These are phyloP conservation scores for Jackrogersella minutella DNA, from an alignment of 495 filamentous ascomycete species.

Conservation along the genomic window DNA sequence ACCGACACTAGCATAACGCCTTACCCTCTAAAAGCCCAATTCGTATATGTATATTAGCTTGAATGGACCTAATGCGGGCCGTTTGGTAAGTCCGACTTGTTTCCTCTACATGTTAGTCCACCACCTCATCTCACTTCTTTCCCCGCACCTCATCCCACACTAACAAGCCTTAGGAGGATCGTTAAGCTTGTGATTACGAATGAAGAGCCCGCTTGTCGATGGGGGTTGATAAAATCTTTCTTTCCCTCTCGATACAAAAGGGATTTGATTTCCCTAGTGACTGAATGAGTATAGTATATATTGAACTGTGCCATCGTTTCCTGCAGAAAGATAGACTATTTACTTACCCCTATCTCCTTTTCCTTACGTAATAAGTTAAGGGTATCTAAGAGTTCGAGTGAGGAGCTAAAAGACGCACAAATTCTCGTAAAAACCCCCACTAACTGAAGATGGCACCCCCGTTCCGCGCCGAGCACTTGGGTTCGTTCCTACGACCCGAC, in stretches of 20 bases:
- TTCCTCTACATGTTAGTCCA: not conserved
- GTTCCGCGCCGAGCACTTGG: constrained; percentile 85
- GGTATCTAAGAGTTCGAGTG: not conserved
- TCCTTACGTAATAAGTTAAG: constrained; percentile 4
- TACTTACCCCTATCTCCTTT: not conserved
- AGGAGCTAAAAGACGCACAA: not conserved
- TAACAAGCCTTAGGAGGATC: constrained; percentile 22
- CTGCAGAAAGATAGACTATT: not conserved
- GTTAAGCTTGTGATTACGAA: not conserved
- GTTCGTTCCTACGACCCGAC: constrained; percentile 79
- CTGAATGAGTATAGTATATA: not conserved
- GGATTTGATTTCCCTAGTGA: not conserved
- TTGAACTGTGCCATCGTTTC: not conserved
- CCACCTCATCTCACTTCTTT: constrained; percentile 18
- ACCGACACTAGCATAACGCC: not conserved
- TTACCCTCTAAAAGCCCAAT: not conserved
- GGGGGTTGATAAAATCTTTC: not conserved
- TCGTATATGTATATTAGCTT: constrained; percentile 4
- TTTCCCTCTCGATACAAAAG: constrained; percentile 10
- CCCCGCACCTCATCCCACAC: constrained; percentile 27
- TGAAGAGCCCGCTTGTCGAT: not conserved
- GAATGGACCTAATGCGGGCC: constrained; percentile 2
- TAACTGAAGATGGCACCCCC: constrained; percentile 60
- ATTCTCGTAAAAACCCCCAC: not conserved
- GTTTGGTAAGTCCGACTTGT: constrained; percentile 1